Base-by-base conservation (phyloP, 352 stramenopile species). In the Phytophthora brassicae region DNA sequence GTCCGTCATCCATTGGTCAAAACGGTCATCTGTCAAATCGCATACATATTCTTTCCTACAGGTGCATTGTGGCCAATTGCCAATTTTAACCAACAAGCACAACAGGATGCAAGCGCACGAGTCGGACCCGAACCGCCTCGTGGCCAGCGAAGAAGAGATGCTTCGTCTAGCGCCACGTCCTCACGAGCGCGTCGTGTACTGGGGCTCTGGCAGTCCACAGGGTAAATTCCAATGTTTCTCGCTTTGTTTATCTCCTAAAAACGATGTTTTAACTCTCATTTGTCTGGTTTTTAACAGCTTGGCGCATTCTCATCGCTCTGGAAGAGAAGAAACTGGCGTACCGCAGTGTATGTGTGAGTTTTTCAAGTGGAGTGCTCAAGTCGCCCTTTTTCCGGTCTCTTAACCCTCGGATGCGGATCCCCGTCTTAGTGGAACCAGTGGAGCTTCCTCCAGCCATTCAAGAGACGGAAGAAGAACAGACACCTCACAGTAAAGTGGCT, bases 281-380 rank as follows among this genome's bases (percentile, higher is more conserved):
- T 28, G 28, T 20, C 49, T 31, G 42, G 42, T 48, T 50, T 12
- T 20, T 44, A 12, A 17, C 49, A 94, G 85, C 85, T 0, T 94
- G 85, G 85, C 81, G 85, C n/a, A 85, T 92, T 24, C 64, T 92
- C 14, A 91, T 94, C 46, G 82, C 80, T 26, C 58, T 94, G 33
- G 82, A 94, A 39, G 85, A 94, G 64, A 94, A 94, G 65, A 60
- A 72, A 19, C 45, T 94, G 43, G 65, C 79, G 57, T 92, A 92
- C 62, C 85, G 82, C 46, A 90, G 85, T 44, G 77, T 94, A 9
- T 94, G 82, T 43, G 81, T 90, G 61, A 90, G 81, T 29, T 94
- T 94, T 70, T 89, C 82, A 0, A 94, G 85, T 42, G 85, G 85
- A 35, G 83, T 94, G 48, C 74, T 94, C 51, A 94, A 94, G 65